A percentile compares a stretch with the other conserved stretches of the same genome.
phyloP scores from a whole-genome alignment of 2,329 filamentous ascomycete species.

The Talaromyces sp. region DNA sequence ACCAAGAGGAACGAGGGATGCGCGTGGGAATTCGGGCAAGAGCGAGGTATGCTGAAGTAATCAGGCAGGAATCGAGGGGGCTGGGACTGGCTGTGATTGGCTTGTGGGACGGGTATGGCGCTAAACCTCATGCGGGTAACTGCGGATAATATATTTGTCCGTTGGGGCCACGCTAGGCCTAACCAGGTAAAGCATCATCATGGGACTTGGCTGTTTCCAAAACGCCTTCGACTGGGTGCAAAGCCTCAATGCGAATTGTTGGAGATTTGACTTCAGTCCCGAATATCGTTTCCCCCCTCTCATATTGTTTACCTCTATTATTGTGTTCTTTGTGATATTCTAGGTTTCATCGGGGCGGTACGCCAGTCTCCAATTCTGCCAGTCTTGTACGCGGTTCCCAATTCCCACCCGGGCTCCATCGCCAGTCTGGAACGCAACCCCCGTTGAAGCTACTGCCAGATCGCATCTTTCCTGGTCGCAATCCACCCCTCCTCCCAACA shows the following conservation, averaged over 20 bases:
- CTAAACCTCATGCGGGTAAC: conserved; percentile 16
- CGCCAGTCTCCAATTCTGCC: conserved; percentile 4
- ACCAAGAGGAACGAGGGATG: conserved; percentile 23
- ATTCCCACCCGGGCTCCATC: conserved; percentile 6
- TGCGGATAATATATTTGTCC: conserved; percentile 19
- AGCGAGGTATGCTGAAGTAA: conserved; percentile 21
- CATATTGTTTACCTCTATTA: conserved; percentile 1
- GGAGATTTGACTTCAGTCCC: conserved; percentile 1
- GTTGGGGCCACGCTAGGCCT: conserved; percentile 19
- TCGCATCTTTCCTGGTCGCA: conserved; percentile 30
- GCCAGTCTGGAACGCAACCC: conserved; percentile 15
- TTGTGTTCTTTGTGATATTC: background rate
- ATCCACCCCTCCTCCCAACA: conserved; percentile 16
- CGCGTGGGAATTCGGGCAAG: conserved; percentile 28
- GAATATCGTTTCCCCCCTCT: conserved; percentile 2
- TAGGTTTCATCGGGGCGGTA: background rate
- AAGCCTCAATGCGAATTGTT: conserved; percentile 2
- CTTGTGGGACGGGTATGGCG: background rate
- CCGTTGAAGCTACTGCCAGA: conserved; percentile 29
- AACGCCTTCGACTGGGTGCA: conserved; percentile 9
- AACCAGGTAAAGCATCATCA: conserved; percentile 34
- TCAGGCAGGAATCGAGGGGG: conserved; percentile 25
- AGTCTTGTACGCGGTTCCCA: conserved; percentile 3
- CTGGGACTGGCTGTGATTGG: conserved; percentile 23
- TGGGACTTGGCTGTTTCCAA: conserved; percentile 21